These are phyloP conservation scores for Sclerotinia glacialis DNA, from an alignment of 2,329 filamentous ascomycete genomes.

Conservation along the genomic window DNA sequence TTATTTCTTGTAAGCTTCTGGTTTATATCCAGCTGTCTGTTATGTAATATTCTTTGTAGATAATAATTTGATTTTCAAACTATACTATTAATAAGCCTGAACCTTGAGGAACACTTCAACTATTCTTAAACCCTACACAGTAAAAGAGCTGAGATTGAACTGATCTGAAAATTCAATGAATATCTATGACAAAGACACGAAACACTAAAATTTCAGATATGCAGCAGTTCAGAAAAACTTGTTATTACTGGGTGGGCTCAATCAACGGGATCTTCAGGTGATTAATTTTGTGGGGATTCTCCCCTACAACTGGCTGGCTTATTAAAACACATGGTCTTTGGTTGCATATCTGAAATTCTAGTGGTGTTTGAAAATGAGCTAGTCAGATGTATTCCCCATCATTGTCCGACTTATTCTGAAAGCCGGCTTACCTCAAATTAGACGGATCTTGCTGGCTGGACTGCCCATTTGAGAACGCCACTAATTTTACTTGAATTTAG, in stretches of 20 bases:
- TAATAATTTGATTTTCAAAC: background rate
- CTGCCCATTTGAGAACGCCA: background rate
- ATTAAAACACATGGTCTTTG: background rate
- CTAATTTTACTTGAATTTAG: background rate
- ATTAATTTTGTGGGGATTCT: background rate
- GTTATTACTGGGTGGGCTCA: background rate
- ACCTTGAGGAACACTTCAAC: background rate
- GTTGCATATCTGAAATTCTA: background rate
- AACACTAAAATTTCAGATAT: background rate
- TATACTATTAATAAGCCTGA: background rate
- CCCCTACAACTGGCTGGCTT: background rate
- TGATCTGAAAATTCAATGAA: background rate
- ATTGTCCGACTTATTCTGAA: too few species aligned
- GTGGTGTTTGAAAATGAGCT: background rate
- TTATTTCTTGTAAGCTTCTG: accelerated
- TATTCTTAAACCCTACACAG: background rate
- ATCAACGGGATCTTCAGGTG: background rate
- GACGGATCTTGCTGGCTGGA: background rate
- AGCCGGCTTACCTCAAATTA: background rate
- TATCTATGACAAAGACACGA: too few species aligned
- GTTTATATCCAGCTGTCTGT: background rate
- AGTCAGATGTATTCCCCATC: background rate
- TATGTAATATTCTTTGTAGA: background rate
- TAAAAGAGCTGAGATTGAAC: background rate
- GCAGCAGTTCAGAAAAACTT: background rate